Evolutionary conservation across 352 stramenopile species (phyloP).

Genomic region (Elongisporangium undulatum): DNA sequence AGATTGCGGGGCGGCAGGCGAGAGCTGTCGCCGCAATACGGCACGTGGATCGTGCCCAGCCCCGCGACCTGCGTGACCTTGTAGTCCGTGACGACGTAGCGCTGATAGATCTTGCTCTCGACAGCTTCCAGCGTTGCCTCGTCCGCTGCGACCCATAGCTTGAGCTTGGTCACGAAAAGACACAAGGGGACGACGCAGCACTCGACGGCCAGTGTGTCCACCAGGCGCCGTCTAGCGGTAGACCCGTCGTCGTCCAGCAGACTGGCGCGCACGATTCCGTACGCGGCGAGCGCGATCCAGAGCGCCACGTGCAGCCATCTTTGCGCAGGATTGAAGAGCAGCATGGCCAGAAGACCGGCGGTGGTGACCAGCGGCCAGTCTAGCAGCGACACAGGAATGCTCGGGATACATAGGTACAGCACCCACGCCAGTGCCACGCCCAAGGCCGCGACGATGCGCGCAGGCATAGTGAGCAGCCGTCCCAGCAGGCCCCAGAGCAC

Average conservation of each 20-base stretch:
- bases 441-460: conserved; percentile 21
- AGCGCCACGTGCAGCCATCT: conserved; percentile 18
- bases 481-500: conserved; percentile 50
- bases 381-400: conserved; percentile 35
- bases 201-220: conserved; percentile 29
- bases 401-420: conserved; percentile 53
- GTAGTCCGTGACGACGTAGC: conserved; percentile 59
- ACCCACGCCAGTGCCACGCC: conserved; percentile 26
- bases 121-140: conserved; percentile 35
- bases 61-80: conserved; percentile 48
- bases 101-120: conserved; percentile 66
- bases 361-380: conserved; percentile 64
- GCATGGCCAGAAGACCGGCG: conserved; percentile 14
- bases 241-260: conserved; percentile 34
- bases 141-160: conserved; percentile 58
- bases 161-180: conserved; percentile 39
- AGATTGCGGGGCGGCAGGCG: conserved; percentile 48
- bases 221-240: conserved; percentile 22
- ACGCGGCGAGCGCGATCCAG: conserved; percentile 28
- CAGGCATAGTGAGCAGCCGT: conserved; percentile 40
- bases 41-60: conserved; percentile 69
- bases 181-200: conserved; percentile 47
- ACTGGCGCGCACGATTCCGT: conserved; percentile 36
- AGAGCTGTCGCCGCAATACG: conserved; percentile 60
- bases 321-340: conserved; percentile 5